phyloP scores from a whole-genome alignment of 2,329 filamentous ascomycete genomes.

The Exophiala sideris region DNA sequence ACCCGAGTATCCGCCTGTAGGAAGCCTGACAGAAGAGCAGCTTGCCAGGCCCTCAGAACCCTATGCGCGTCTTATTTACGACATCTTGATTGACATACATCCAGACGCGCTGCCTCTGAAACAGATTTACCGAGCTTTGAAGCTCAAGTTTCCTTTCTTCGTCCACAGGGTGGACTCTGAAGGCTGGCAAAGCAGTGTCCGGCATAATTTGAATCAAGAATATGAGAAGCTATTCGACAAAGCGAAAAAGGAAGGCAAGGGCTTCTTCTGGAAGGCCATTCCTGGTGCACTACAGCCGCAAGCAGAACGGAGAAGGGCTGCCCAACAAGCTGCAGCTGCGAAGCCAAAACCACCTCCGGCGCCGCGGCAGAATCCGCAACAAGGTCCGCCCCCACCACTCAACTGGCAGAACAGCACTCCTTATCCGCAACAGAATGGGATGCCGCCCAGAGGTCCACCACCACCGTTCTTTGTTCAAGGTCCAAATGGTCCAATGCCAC shows the following conservation, averaged over 20 bases:
- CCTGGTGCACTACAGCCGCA: slow-evolving; percentile 38
- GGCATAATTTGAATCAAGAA: slow-evolving; percentile 60
- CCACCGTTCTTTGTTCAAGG: slow-evolving; percentile 23
- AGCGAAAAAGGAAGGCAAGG: slow-evolving; percentile 60
- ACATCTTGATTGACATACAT: slow-evolving; percentile 52
- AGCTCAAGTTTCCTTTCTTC: slow-evolving; percentile 60
- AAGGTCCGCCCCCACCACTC: slow-evolving; percentile 19
- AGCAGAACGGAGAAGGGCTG: slow-evolving; percentile 24
- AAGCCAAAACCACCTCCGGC: slow-evolving; percentile 24
- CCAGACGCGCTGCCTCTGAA: slow-evolving; percentile 60
- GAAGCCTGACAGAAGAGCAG: slow-evolving; percentile 60
- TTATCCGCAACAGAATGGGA: slow-evolving; percentile 23
- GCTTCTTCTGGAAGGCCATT: slow-evolving; percentile 61
- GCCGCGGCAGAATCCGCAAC: slow-evolving; percentile 18
- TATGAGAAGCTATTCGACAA: slow-evolving; percentile 56
- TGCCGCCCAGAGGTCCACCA: slow-evolving; percentile 18
- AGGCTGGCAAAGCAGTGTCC: slow-evolving; percentile 65
- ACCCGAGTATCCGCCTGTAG: slow-evolving; percentile 57
- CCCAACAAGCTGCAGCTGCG: slow-evolving; percentile 19
- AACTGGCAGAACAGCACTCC: slow-evolving; percentile 26
- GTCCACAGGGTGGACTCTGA: slow-evolving; percentile 61
- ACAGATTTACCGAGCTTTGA: slow-evolving; percentile 63
- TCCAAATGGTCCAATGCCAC: slow-evolving; percentile 20
- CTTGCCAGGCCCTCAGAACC: slow-evolving; percentile 60
- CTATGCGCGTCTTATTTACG: slow-evolving; percentile 63